Percentiles rank a stretch among this genome's conserved stretches.
Conservation (phyloP, 1,284 basidiomycete genomes). For the Tilletia indica region DNA sequence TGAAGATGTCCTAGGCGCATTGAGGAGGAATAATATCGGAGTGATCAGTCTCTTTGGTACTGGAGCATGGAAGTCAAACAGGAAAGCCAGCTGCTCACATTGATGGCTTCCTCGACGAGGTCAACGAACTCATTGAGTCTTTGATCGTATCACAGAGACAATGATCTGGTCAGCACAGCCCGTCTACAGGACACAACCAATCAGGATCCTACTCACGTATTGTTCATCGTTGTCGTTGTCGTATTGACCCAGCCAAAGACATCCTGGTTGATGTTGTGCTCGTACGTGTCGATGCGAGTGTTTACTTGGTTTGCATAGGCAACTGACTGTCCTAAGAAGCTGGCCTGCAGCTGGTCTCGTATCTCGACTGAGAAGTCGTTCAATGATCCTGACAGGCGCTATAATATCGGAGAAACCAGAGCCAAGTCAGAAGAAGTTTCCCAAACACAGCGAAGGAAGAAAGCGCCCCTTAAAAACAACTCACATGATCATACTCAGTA, state of each 20-base stretch:
- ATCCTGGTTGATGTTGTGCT: slow-evolving; percentile 71
- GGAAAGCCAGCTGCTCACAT: slow-evolving; percentile 19
- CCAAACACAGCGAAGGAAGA: not conserved
- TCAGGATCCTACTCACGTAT: slow-evolving; percentile 40
- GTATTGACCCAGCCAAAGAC: slow-evolving; percentile 86
- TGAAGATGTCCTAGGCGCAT: slow-evolving; percentile 70
- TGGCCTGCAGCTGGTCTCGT: not conserved
- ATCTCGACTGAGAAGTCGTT: not conserved
- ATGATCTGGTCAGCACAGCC: not conserved
- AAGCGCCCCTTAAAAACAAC: not conserved
- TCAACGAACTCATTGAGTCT: slow-evolving; percentile 59
- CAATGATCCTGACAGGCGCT: not conserved
- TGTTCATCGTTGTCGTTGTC: slow-evolving; percentile 83
- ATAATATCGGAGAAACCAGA: not conserved
- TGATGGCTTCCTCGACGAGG: slow-evolving; percentile 52
- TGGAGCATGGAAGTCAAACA: not conserved
- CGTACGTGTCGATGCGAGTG: slow-evolving; percentile 66
- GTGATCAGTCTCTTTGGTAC: not conserved
- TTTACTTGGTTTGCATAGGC: slow-evolving; percentile 77
- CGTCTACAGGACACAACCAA: not conserved
- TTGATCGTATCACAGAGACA: slow-evolving; percentile 42
- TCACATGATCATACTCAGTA: slow-evolving; percentile 24
- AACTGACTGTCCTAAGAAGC: slow-evolving; percentile 36
- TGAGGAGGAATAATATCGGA: not conserved
- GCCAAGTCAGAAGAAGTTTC: not conserved